Base-by-base conservation (phyloP, 805 yeast species). In the Candida boidinii region DNA sequence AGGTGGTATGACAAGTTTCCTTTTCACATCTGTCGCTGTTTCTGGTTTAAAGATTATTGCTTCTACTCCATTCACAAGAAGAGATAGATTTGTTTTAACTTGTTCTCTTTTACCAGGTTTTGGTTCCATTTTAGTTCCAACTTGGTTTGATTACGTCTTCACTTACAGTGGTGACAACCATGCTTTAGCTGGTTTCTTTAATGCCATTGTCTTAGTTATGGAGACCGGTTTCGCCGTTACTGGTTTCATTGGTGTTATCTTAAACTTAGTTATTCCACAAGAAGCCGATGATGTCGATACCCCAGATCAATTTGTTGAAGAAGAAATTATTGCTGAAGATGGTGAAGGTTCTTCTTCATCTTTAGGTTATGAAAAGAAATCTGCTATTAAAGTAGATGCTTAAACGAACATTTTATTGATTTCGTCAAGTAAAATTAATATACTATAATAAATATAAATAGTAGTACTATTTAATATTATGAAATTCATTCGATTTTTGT, bases 1-100 rank as follows among this genome's bases (percentile, higher is more conserved):
- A 36, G 96, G 95, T 42, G 95, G 95, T 43, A 84, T 86, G 94
- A 70, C 78, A 18, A 51, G 76, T 11, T 71, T 71, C 57, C 54
- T 71, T 31, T 71, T 70, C 58, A 66, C 73, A 17, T 66, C 76
- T 13, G 77, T 72, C 28, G 73, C 76, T 2, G 72, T 72, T 19
- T 70, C 76, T n/a, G 78, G 77, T 51, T 56, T 72, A 31, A 70
- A 63, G 53, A 69, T 72, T 51, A 72, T 72, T 41, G 54, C 75
- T 18, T 54, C 70, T 30, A 67, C 73, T 27, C 70, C 71, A 31
- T 70, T 72, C 51, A 64, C 76, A 24, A 61, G 77, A 59, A 61
- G 78, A 57, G 77, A 72, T 52, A 56, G 78, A 45, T 71, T 71
- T 43, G 60, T 72, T 22, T 60, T 70, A 36, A 67, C 76, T 9